Evolutionary conservation across 2,329 filamentous ascomycete genomes (phyloP).

Genomic region (Fusarium vanettenii): DNA sequence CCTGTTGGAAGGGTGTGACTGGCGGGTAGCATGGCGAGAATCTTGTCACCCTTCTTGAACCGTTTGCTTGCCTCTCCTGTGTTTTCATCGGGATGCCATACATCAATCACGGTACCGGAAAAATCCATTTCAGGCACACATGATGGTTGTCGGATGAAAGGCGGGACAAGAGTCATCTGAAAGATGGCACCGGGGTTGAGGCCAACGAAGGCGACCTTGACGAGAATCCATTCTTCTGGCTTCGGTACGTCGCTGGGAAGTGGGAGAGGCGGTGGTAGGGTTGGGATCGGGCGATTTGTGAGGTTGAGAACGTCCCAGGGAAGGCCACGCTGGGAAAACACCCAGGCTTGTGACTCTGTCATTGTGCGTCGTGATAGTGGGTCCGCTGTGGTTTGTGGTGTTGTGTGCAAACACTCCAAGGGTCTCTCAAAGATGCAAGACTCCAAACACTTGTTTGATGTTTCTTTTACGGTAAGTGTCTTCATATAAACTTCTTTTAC

Average conservation of each 20-base stretch:
- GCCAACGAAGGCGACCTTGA: conserved; percentile 56
- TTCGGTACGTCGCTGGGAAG: conserved; percentile 42
- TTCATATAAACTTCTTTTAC: neutral
- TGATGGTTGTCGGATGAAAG: conserved; percentile 48
- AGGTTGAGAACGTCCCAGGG: conserved; percentile 44
- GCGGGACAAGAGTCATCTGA: conserved; percentile 55
- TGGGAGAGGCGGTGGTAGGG: conserved; percentile 42
- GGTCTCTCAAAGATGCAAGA: neutral
- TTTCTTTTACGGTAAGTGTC: neutral
- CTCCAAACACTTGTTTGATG: neutral
- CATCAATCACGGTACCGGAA: conserved; percentile 53
- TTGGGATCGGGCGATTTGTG: conserved; percentile 33
- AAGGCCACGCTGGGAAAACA: conserved; percentile 44
- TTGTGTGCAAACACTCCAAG: neutral
- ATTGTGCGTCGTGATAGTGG: neutral
- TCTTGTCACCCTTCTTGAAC: conserved; percentile 47
- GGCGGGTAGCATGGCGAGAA: conserved; percentile 55
- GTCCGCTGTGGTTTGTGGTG: neutral
- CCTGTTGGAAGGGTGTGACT: conserved; percentile 48
- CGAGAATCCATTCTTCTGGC: conserved; percentile 52
- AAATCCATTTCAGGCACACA: conserved; percentile 58
- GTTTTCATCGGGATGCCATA: conserved; percentile 45
- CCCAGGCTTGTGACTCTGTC: conserved; percentile 42
- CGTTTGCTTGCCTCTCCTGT: conserved; percentile 8
- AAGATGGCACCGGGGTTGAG: conserved; percentile 59